Conservation (phyloP, 768 basidiomycete genomes). For the Trametes cingulata region DNA sequence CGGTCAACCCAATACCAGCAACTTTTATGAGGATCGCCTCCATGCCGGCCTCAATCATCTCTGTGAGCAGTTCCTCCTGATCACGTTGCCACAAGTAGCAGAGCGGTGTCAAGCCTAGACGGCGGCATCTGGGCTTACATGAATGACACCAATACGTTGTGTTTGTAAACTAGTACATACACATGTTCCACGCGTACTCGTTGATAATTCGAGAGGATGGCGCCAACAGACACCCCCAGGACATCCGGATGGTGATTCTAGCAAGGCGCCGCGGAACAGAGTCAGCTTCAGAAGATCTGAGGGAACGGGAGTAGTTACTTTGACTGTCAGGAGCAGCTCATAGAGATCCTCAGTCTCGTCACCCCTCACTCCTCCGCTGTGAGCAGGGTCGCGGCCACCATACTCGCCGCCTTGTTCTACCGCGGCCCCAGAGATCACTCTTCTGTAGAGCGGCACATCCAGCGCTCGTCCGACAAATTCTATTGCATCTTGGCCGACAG, state of each 20-base stretch:
- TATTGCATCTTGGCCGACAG: slow-evolving; percentile 96
- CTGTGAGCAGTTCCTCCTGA: slow-evolving; percentile 79
- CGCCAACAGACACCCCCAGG: slow-evolving; percentile 88
- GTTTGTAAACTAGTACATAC: slow-evolving; percentile 38
- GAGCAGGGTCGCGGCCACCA: slow-evolving; percentile 58
- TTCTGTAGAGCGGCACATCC: slow-evolving; percentile 82
- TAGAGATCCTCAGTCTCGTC: slow-evolving; percentile 98
- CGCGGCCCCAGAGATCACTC: slow-evolving; percentile 78
- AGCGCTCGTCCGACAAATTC: slow-evolving; percentile 83
- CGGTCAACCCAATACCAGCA: slow-evolving; percentile 86
- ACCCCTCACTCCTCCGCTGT: slow-evolving; percentile 56
- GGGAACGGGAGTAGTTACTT: slow-evolving; percentile 50
- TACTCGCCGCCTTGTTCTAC: slow-evolving; percentile 85
- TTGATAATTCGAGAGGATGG: slow-evolving; percentile 97
- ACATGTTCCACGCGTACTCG: slow-evolving; percentile 97
- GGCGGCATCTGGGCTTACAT: slow-evolving; percentile 59
- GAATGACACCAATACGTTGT: background rate
- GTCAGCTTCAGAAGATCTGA: background rate
- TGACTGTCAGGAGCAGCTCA: slow-evolving; percentile 67
- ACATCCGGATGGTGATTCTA: slow-evolving; percentile 79
- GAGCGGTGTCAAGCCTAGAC: slow-evolving; percentile 77
- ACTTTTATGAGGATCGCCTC: slow-evolving; percentile 90
- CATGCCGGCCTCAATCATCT: slow-evolving; percentile 83
- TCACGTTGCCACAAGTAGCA: slow-evolving; percentile 94
- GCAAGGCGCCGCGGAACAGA: background rate